Percentiles rank a stretch among this genome's conserved stretches.
phyloP scores from a whole-genome alignment of 148 eudicot genomes.

The Rhododendron ovatum region DNA sequence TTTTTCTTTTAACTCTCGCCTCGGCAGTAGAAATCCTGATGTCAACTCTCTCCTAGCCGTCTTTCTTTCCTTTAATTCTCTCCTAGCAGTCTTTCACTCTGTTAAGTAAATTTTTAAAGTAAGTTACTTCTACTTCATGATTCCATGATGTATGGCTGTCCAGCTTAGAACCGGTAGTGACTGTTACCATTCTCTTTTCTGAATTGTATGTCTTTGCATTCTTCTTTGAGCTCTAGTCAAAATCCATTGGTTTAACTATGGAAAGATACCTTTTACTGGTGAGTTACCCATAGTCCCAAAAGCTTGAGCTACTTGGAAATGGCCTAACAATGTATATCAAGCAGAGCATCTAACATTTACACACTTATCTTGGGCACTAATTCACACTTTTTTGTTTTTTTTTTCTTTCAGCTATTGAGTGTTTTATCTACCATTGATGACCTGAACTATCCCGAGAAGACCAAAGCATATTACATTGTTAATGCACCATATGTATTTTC shows the following conservation, averaged over 20 bases:
- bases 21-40: neutral
- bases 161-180: neutral
- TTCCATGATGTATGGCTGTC: neutral
- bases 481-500: conserved; percentile 97
- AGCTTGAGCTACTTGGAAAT: neutral
- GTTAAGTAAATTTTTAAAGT: neutral
- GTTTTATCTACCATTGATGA: conserved; percentile 90
- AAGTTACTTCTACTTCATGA: neutral
- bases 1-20: neutral
- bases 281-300: neutral
- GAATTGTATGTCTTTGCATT: neutral
- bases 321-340: neutral
- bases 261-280: neutral
- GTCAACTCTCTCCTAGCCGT: neutral
- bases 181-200: neutral
- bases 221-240: conserved; percentile 30
- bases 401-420: conserved; percentile 71
- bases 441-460: conserved; percentile 98
- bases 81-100: neutral
- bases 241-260: neutral
- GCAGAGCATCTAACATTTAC: neutral
- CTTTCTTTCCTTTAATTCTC: neutral
- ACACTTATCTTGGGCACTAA: conserved; percentile 30
- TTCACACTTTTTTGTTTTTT: conserved; percentile 3
- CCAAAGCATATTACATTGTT: conserved; percentile 84